Evolutionary conservation across 2,329 filamentous ascomycete genomes (phyloP), one percentile per base, ranked within the genome.

Genomic region (Cadophora gregata): DNA sequence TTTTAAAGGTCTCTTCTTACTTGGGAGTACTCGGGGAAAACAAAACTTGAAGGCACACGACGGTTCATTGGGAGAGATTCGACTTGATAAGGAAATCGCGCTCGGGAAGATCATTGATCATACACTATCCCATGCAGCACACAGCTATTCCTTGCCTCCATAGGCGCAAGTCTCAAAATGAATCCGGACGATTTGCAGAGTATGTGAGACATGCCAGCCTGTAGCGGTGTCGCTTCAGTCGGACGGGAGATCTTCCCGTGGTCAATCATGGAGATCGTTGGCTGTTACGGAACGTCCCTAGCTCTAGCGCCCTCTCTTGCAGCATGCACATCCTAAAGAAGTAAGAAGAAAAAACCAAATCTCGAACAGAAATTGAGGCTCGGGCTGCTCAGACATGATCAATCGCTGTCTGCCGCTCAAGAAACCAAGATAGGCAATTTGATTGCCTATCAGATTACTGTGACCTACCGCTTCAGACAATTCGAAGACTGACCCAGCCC

Each of bases 191-290:
- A 9, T 38, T 51, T 64, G 48, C 33, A 55, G 16, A 33, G 3
- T 3, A 53, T 4, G 47, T 56, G 48, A 51, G 48, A 53, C 25
- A 62, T 62, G 21, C 31, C 21, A 36, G 60, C 60, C 60, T 62
- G 60, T 62, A 56, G 31, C 31, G 45, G 31, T 45, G 29, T 27
- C 29, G 38, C 16, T 24, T n/a, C 2, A 31, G 12, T 16, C 9
- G 12, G 9, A 16, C 29, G 45, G 60, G 31, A 53, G 48, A 62
- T 62, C 48, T 29, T 33, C 59, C 59, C 59, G 59, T 27, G 31
- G 58, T 21, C 21, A 16, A 31, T 45, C 60, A 45, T 62, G 60
- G 14, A 27, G 60, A 62, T 62, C 60, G 19, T 29, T 24, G 8
- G 31, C 47, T 29, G 10, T 38, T 55, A 5, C 9, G 60, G 29